These are phyloP conservation scores for Scheffersomyces titani DNA, from an alignment of 1,139 yeast genomes.

Conservation along the genomic window DNA sequence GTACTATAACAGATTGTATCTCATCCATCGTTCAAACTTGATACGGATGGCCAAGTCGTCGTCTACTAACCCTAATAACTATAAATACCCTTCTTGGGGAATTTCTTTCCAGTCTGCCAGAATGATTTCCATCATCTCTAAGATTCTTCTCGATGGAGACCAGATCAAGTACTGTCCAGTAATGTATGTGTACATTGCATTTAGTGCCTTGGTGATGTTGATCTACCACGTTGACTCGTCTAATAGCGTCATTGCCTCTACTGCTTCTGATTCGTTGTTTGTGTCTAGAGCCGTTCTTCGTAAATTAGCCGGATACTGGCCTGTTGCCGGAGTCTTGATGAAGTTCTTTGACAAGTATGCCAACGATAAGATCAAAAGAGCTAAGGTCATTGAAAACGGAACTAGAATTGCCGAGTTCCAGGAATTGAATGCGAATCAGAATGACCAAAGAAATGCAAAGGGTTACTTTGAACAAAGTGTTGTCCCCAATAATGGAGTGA, in stretches of 20 bases:
- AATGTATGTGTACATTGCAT: slow-evolving; percentile 56
- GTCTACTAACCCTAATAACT: slow-evolving; percentile 47
- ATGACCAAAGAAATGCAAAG: slow-evolving; percentile 20
- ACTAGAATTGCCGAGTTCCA: slow-evolving; percentile 40
- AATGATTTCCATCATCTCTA: slow-evolving; percentile 70
- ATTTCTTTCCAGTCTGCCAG: slow-evolving; percentile 85
- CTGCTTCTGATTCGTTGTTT: slow-evolving; percentile 59
- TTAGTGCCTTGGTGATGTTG: slow-evolving; percentile 72
- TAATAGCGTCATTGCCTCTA: slow-evolving; percentile 55
- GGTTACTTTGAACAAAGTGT: slow-evolving; percentile 14
- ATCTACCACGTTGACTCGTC: slow-evolving; percentile 72
- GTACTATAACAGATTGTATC: slow-evolving; percentile 70
- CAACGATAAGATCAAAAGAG: slow-evolving; percentile 45
- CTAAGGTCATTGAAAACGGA: slow-evolving; percentile 43
- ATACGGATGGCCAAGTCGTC: slow-evolving; percentile 49
- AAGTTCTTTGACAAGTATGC: slow-evolving; percentile 49
- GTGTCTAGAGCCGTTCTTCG: slow-evolving; percentile 54
- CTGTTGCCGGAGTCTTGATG: slow-evolving; percentile 44
- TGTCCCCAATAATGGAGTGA: slow-evolving; percentile 1
- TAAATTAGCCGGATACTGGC: slow-evolving; percentile 51
- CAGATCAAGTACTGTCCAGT: slow-evolving; percentile 59
- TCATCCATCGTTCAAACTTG: slow-evolving; percentile 73
- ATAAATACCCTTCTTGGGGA: slow-evolving; percentile 78
- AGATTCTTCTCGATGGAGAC: slow-evolving; percentile 54
- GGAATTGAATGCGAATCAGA: slow-evolving; percentile 30